Percentiles rank a stretch among this genome's conserved stretches.
Evolutionary conservation across 2,329 filamentous ascomycete species (phyloP).

Genomic region (Fusarium concolor): DNA sequence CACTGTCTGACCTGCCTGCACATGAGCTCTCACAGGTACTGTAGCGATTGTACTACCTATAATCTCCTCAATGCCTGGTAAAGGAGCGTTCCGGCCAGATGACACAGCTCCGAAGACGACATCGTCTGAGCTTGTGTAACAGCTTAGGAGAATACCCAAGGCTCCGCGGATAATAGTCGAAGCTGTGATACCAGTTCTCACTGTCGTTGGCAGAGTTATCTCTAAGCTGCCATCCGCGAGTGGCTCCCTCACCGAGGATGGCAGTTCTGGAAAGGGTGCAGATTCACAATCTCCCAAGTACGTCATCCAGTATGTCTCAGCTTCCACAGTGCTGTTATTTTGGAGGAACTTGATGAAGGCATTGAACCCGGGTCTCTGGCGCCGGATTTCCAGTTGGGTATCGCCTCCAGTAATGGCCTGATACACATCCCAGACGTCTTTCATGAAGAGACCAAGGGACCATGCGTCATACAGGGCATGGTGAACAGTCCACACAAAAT

Average conservation of each 20-base stretch:
- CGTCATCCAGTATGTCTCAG: neutral
- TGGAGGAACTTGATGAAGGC: neutral
- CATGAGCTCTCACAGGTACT: neutral
- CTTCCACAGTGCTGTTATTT: neutral
- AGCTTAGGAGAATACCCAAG: slow-evolving; percentile 60
- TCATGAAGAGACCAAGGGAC: slow-evolving; percentile 33
- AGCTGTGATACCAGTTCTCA: neutral
- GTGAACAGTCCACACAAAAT: neutral
- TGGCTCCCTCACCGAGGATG: neutral
- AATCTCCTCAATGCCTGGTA: slow-evolving; percentile 37
- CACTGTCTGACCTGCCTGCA: neutral
- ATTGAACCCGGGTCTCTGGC: no score
- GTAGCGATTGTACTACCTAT: neutral
- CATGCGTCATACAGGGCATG: slow-evolving; percentile 50
- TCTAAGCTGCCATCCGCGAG: neutral
- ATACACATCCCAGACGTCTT: neutral
- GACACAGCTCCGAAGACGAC: slow-evolving; percentile 58
- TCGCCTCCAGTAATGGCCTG: neutral
- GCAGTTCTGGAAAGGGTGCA: neutral
- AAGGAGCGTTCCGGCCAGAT: slow-evolving; percentile 51
- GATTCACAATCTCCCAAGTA: neutral
- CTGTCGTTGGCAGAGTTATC: neutral
- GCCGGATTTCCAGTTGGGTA: no score
- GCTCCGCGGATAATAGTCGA: slow-evolving; percentile 53
- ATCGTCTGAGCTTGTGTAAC: slow-evolving; percentile 54